Percentiles rank a stretch among this genome's conserved stretches.
Evolutionary conservation across 2,329 filamentous ascomycete species (phyloP).

Genomic region (Graphilbum fragrans): DNA sequence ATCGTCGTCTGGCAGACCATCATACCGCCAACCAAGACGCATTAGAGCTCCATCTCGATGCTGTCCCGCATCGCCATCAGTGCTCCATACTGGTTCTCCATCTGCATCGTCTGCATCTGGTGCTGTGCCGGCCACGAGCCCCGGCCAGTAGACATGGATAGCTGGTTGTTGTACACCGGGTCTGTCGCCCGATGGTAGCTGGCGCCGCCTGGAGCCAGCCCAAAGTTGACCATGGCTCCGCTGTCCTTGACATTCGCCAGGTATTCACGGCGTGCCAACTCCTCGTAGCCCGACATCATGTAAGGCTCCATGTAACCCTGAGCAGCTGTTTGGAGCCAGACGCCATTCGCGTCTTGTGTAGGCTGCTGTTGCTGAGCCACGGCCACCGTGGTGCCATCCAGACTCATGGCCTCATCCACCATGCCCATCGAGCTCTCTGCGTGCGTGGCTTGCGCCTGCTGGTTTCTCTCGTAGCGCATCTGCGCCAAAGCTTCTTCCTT

Average conservation of each 20-base stretch:
- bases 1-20: too few species aligned
- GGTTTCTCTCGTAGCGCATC: constrained; percentile 43
- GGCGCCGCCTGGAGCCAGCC: constrained; percentile 20
- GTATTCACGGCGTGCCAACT: constrained; percentile 52
- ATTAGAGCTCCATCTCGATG: constrained; percentile 9
- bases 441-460: constrained; percentile 20
- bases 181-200: constrained; percentile 49
- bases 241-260: constrained; percentile 20
- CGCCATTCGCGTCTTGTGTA: constrained; percentile 38
- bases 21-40: background rate
- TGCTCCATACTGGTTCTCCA: constrained; percentile 59
- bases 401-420: constrained; percentile 11
- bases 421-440: constrained; percentile 26
- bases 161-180: constrained; percentile 48
- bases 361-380: constrained; percentile 9
- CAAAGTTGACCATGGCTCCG: constrained; percentile 23
- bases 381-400: constrained; percentile 36
- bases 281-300: constrained; percentile 71
- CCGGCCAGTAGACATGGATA: constrained; percentile 12
- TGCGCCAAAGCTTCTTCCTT: constrained; percentile 48
- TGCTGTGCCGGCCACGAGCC: constrained; percentile 33
- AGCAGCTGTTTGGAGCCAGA: constrained; percentile 29
- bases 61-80: constrained; percentile 21
- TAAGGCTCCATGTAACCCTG: constrained; percentile 60
- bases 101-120: constrained; percentile 45